Percentiles rank a stretch among this genome's conserved stretches.
phyloP scores from a whole-genome alignment of 1,284 basidiomycete genomes.

The Heterobasidion parviporum region DNA sequence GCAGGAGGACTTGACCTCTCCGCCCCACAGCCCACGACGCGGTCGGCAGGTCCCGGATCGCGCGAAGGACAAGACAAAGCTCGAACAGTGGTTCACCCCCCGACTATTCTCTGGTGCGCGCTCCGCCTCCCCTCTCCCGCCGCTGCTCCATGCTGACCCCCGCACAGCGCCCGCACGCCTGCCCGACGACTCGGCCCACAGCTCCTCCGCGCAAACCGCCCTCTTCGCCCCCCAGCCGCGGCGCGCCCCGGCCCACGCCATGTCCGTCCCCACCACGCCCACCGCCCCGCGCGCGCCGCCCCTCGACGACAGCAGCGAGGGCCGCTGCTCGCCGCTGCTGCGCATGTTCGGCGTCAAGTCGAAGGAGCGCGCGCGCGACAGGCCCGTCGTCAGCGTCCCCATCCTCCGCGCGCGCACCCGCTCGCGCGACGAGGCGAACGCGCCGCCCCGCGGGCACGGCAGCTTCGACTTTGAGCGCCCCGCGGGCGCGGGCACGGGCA shows the following conservation, averaged over 20 bases:
- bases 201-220: neutral
- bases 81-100: conserved; percentile 1
- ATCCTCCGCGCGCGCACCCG: conserved; percentile 12
- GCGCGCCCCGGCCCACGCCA: neutral
- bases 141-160: neutral
- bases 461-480: conserved; percentile 71
- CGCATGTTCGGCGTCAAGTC: neutral
- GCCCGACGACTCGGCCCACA: neutral
- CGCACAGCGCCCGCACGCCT: neutral
- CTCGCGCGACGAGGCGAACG: conserved; percentile 6
- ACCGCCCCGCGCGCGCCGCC: neutral
- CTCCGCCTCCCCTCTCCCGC: neutral
- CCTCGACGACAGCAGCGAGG: neutral
- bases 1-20: conserved; percentile 3
- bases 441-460: conserved; percentile 33
- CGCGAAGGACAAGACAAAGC: neutral
- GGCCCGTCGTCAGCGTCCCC: conserved; percentile 22
- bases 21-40: conserved; percentile 8
- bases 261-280: neutral
- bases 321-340: neutral
- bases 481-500: conserved; percentile 7
- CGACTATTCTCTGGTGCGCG: neutral
- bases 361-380: conserved; percentile 9
- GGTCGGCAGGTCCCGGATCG: conserved; percentile 13
- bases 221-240: neutral